phyloP scores from a whole-genome alignment of 2,329 filamentous ascomycete genomes.

The Colletotrichum sublineola region DNA sequence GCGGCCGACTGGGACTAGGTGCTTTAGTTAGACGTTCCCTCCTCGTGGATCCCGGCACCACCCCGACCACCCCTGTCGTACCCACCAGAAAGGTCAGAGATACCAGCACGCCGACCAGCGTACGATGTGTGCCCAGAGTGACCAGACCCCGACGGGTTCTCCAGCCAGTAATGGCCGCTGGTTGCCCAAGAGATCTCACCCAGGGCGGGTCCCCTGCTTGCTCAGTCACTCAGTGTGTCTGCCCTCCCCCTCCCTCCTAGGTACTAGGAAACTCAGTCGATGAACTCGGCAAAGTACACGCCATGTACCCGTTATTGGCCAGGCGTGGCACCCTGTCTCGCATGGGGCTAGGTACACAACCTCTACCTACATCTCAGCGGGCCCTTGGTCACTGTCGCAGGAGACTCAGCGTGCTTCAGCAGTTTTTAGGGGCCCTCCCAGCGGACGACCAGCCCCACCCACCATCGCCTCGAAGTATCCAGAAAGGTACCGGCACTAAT shows the following conservation, averaged over 20 bases:
- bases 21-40: conserved; percentile 16
- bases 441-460: not conserved
- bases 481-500: conserved; percentile 6
- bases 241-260: conserved; percentile 22
- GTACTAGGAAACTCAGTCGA: conserved; percentile 38
- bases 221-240: conserved; percentile 12
- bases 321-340: conserved; percentile 37
- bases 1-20: conserved; percentile 22
- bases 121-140: conserved; percentile 8
- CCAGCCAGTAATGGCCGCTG: conserved; percentile 37
- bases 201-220: conserved; percentile 32
- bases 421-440: conserved; percentile 12
- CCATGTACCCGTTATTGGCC: conserved; percentile 37
- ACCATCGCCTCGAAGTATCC: conserved; percentile 12
- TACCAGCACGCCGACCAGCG: conserved; percentile 16
- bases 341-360: conserved; percentile 27
- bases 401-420: conserved; percentile 9
- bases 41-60: conserved; percentile 22
- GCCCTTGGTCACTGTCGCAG: not conserved
- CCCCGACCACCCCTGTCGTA: conserved; percentile 27
- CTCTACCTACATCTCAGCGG: not conserved
- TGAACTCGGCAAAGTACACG: conserved; percentile 41
- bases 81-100: conserved; percentile 31
- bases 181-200: conserved; percentile 37
- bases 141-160: conserved; percentile 13